Percentiles rank a stretch among this genome's conserved stretches.
phyloP scores from a whole-genome alignment of 371 early-diverging fungal species.

The Rhizopus delemar region DNA sequence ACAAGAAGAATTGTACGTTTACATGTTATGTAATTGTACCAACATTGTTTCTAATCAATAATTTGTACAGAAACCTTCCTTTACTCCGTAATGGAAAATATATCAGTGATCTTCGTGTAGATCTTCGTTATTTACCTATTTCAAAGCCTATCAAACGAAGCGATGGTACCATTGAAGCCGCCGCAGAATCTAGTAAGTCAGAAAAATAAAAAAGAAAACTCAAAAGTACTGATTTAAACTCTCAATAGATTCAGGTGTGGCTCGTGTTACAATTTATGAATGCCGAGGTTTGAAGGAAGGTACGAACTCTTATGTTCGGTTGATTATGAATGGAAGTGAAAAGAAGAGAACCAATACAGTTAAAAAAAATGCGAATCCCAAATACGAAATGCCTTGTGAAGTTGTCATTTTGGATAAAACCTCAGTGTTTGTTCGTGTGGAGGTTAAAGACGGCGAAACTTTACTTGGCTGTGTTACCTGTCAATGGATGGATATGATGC shows the following conservation, averaged over 20 bases:
- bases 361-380: conserved; percentile 49
- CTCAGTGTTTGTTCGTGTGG: conserved; percentile 35
- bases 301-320: conserved; percentile 46
- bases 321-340: conserved; percentile 50
- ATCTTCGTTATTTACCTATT: conserved; percentile 64
- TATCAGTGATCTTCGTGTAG: conserved; percentile 55
- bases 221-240: background rate
- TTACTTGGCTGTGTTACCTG: conserved; percentile 38
- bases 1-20: conserved; percentile 43
- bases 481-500: conserved; percentile 41
- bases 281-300: conserved; percentile 36
- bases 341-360: conserved; percentile 42
- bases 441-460: conserved; percentile 41
- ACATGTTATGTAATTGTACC: background rate
- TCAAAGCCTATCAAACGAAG: conserved; percentile 51
- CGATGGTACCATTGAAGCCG: conserved; percentile 49
- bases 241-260: conserved; percentile 50
- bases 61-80: conserved; percentile 26
- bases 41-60: too few species aligned
- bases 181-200: conserved; percentile 60
- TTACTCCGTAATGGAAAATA: conserved; percentile 54
- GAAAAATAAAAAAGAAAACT: background rate
- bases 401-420: conserved; percentile 53
- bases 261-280: conserved; percentile 54
- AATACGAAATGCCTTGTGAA: conserved; percentile 53